A percentile compares a stretch with the other conserved stretches of the same genome.
Evolutionary conservation across 169 alveolate species (phyloP).

Genomic region (Cryptosporidium sp.): DNA sequence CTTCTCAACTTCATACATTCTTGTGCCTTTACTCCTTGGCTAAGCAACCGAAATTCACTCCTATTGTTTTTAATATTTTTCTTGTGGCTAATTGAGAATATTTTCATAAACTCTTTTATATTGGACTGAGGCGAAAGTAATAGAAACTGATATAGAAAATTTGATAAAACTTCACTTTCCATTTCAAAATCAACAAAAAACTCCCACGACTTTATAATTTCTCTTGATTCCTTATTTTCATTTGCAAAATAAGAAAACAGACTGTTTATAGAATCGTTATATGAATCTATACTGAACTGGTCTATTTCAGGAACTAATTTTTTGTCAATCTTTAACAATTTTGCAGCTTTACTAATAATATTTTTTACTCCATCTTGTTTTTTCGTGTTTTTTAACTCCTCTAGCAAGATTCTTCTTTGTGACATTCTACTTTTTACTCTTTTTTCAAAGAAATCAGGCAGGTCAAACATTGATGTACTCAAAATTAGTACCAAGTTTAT

Average conservation of each 20-base stretch:
- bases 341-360: not conserved
- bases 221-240: constrained; percentile 5
- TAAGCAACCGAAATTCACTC: constrained; percentile 6
- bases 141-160: constrained; percentile 5
- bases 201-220: constrained; percentile 9
- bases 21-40: not conserved
- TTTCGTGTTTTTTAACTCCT: constrained; percentile 3
- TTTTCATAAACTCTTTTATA: constrained; percentile 18
- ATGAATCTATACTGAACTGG: not conserved
- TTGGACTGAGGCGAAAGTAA: constrained; percentile 24
- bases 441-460: constrained; percentile 56
- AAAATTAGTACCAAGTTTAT: constrained; percentile 37
- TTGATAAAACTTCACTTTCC: constrained; percentile 15
- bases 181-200: constrained; percentile 33
- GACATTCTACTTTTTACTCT: constrained; percentile 74
- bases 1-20: constrained; percentile 14
- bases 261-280: constrained; percentile 21
- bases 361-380: not conserved
- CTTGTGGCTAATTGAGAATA: not conserved
- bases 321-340: constrained; percentile 22
- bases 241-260: constrained; percentile 4
- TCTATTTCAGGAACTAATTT: not conserved
- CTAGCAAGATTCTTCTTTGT: constrained; percentile 67
- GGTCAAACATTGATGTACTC: constrained; percentile 63
- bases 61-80: not conserved